Evolutionary conservation across 257 asterid genomes (phyloP).

Genomic region (Scutellaria barbata): DNA sequence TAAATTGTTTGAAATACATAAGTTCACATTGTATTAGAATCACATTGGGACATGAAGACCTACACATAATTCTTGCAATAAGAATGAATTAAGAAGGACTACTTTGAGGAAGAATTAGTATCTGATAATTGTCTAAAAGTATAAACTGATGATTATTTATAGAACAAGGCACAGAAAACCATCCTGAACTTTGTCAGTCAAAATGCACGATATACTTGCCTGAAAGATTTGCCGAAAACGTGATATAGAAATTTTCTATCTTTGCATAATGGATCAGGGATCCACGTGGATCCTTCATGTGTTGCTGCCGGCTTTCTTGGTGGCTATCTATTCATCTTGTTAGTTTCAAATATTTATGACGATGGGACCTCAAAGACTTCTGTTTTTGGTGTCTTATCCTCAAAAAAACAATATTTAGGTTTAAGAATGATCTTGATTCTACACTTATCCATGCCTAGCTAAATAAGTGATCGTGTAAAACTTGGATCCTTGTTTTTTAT

Average conservation of each 20-base stretch:
- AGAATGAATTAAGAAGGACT: not conserved
- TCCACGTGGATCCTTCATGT: not conserved
- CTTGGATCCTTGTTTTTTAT: conserved; percentile 21
- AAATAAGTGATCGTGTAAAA: conserved; percentile 12
- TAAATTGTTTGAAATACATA: not conserved
- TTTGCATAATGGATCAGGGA: not conserved
- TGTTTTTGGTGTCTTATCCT: not conserved
- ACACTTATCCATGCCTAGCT: not conserved
- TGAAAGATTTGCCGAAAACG: not conserved
- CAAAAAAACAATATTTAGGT: not conserved
- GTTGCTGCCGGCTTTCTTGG: not conserved
- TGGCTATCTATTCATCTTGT: conserved; percentile 18
- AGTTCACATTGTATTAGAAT: not conserved
- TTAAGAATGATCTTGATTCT: not conserved
- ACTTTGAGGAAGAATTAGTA: not conserved
- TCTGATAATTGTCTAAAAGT: not conserved
- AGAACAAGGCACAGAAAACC: not conserved
- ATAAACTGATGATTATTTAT: not conserved
- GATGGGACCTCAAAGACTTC: not conserved
- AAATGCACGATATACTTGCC: no score
- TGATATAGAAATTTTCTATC: not conserved
- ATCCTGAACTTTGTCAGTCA: not conserved
- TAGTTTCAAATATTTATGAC: not conserved
- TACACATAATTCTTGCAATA: not conserved
- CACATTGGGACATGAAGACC: not conserved